These are phyloP conservation scores for Jackrogersella minutella DNA, from an alignment of 495 filamentous ascomycete species.

Conservation along the genomic window DNA sequence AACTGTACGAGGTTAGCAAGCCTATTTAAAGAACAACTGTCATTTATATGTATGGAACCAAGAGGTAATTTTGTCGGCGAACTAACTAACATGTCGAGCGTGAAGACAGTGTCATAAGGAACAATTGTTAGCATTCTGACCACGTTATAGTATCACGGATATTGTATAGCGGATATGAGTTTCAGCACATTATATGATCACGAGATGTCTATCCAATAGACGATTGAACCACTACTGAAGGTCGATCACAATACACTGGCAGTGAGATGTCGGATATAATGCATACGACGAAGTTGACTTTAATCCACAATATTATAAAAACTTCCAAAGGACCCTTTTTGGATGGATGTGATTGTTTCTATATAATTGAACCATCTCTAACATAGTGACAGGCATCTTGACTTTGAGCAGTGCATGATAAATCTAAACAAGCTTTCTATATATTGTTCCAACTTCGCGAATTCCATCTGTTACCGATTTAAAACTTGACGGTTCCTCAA, in stretches of 20 bases:
- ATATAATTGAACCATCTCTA: slow-evolving; percentile 1
- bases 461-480: slow-evolving; percentile 35
- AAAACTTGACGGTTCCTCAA: slow-evolving; percentile 37
- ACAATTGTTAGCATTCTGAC: too few relatives aligned
- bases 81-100: background rate
- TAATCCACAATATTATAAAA: slow-evolving; percentile 26
- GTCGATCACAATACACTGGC: too few relatives aligned
- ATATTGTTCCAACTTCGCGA: slow-evolving; percentile 9
- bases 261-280: too few relatives aligned
- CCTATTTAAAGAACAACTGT: too few relatives aligned
- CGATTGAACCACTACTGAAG: too few relatives aligned
- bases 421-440: slow-evolving; percentile 42
- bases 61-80: background rate
- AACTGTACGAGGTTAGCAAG: background rate
- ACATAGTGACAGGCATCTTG: slow-evolving; percentile 28
- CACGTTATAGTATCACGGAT: too few relatives aligned
- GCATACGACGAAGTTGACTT: slow-evolving; percentile 39
- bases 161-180: too few relatives aligned
- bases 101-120: too few relatives aligned
- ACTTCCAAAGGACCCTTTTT: slow-evolving; percentile 36
- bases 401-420: slow-evolving; percentile 42
- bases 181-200: too few relatives aligned
- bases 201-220: too few relatives aligned
- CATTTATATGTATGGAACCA: background rate
- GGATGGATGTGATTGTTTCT: slow-evolving; percentile 44